phyloP scores from a whole-genome alignment of 768 basidiomycete species.

The Suillus subluteus region DNA sequence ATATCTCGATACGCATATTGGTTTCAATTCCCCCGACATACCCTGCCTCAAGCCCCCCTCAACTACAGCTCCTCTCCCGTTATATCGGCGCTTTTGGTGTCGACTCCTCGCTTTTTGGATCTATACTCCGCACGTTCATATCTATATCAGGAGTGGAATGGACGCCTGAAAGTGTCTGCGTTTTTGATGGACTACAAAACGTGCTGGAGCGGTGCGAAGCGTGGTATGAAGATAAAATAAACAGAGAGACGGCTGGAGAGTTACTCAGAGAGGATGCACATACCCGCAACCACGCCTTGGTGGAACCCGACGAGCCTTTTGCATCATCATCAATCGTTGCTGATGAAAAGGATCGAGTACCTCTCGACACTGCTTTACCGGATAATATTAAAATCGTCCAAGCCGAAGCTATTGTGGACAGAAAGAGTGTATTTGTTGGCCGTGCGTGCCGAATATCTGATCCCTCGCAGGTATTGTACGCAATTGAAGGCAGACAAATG shows the following conservation, averaged over 20 bases:
- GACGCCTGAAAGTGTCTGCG: conserved; percentile 71
- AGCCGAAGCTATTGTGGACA: conserved; percentile 81
- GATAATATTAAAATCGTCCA: conserved; percentile 67
- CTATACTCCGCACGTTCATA: conserved; percentile 79
- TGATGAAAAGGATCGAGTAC: conserved; percentile 11
- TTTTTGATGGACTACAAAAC: conserved; percentile 86
- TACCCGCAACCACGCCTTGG: conserved; percentile 18
- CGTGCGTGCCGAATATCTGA: conserved; percentile 80
- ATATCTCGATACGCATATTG: conserved; percentile 53
- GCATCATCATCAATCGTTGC: not conserved
- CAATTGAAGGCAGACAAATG: conserved; percentile 22
- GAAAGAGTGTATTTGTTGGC: conserved; percentile 86
- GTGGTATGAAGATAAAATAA: conserved; percentile 77
- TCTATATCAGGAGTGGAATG: conserved; percentile 80
- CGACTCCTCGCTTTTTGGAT: conserved; percentile 74
- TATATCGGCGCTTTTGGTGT: conserved; percentile 83
- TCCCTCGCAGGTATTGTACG: conserved; percentile 64
- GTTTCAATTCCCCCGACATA: conserved; percentile 65
- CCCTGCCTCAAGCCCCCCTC: conserved; percentile 70
- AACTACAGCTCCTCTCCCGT: conserved; percentile 81
- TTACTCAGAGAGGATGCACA: conserved; percentile 56
- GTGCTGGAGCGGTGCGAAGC: conserved; percentile 64
- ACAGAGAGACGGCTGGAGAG: conserved; percentile 55
- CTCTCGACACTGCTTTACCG: conserved; percentile 42
- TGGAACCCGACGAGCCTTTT: conserved; percentile 16